Evolutionary conservation across 345 rosid species (phyloP), one percentile per base, ranked within the genome.

Genomic region (Geranium rotundifolium): DNA sequence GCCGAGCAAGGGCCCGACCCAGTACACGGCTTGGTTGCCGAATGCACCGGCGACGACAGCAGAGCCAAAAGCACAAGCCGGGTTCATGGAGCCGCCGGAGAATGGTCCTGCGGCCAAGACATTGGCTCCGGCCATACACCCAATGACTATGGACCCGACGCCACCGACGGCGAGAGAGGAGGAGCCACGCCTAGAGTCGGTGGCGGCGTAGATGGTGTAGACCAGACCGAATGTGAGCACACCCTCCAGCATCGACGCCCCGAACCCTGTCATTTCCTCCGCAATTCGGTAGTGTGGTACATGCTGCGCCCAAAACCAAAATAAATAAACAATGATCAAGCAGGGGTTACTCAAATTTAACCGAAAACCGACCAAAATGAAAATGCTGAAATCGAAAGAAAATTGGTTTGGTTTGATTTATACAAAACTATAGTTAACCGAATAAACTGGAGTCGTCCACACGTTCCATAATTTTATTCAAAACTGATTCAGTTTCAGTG

Each of bases 11-110:
- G 97, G 99, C 14, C 97, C 99, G 9, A 90, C 77, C 99, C 97
- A 90, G 54, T 90, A 92, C 15, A 85, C 96, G 0, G 95, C 99
- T 63, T 90, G 97, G 71, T 90, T 93, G 76, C 77, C 83, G 70
- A 93, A 93, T 59, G 74, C 77, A 3, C 96, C 95, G 0, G 86
- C 82, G 12, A 86, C 70, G 9, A 79, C 77, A 0, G 97, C 96
- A 0, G 92, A 73, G 7, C 96, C 96, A 54, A 93, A 93, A 2
- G 97, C 89, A 50, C 85, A 81, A 0, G 89, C 95, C 0, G 99
- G 99, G 69, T 90, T 93, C 95, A 88, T 86, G 0, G 95, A 79
- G 13, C 95, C 99, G 16, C 96, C 99, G 0, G 99, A 88, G 76
- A 93, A 88, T 0, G 96, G 96, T 27, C 95, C 86, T 0, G 86